Evolutionary conservation across 306 rosid species (phyloP).

Genomic region (Vachellia pachyceras): DNA sequence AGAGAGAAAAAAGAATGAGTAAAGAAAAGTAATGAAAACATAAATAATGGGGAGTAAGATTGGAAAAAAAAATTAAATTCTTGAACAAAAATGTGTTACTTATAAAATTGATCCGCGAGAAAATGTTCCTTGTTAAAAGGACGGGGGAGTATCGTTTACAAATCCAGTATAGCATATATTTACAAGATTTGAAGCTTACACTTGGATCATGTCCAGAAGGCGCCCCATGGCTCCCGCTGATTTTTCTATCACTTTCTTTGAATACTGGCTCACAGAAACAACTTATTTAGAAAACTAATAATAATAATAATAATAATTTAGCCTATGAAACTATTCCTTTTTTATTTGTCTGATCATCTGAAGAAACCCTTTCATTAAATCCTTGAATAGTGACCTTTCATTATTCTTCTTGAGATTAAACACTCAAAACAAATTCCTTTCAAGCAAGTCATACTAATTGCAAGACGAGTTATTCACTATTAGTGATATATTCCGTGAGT

Average conservation of each 20-base stretch:
- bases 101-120: no score
- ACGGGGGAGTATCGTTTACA: no score
- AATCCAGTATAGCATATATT: neutral
- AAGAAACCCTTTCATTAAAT: no score
- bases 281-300: neutral
- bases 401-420: no score
- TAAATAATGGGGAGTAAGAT: no score
- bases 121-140: no score
- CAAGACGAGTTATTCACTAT: neutral
- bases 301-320: neutral
- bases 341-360: neutral
- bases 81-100: no score
- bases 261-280: neutral
- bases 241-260: neutral
- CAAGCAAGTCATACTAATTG: no score
- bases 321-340: neutral
- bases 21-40: no score
- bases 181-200: conserved; percentile 15
- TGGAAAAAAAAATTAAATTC: no score
- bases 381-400: neutral
- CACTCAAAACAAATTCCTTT: no score
- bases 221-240: neutral
- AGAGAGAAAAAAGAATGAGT: no score
- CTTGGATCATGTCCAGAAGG: neutral
- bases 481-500: neutral